Evolutionary conservation across 2,329 filamentous ascomycete species (phyloP), one percentile per base, ranked within the genome.

Genomic region (Geoglossum cookeanum): DNA sequence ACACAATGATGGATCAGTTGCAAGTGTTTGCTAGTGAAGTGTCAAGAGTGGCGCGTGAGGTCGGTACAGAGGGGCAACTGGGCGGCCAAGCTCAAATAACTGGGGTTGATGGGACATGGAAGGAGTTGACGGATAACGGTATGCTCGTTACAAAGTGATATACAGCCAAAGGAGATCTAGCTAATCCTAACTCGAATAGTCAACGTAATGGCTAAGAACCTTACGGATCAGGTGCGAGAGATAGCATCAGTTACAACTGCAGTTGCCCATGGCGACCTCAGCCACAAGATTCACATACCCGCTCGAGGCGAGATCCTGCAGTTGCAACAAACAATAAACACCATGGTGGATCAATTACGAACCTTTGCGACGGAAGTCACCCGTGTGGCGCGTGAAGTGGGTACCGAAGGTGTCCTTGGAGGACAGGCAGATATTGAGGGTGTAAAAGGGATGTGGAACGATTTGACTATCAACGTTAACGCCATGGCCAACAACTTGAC

Each of bases 401-500:
- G 86, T 63, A 90, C 86, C 3, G 85, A 90, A 71, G 86, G 86
- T 69, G 87, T 87, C 58, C 75, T 91, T 9, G 86, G 86, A 61
- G 86, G 86, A 56, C 86, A 91, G 67, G 86, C 86, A 61, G 84
- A 89, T 65, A 87, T 91, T 57, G 84, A 86, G 66, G 85, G 85
- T 42, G 86, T 91, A 29, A 83, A 88, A 72, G 86, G 86, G 72
- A 90, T 89, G 80, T 91, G 86, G 86, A 89, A 88, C 67, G 86
- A 89, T 66, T 73, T 91, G 61, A 91, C 86, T 1, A 84, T 90
- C 65, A 90, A 89, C 65, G 86, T 89, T 66, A 89, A 89, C 66
- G 85, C 86, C 63, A 91, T 91, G 86, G 86, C 86, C 65, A 87
- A 89, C 67, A 90, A 90, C 67, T 74, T 91, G 58, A 91, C 86